A percentile compares a stretch with the other conserved stretches of the same genome.
phyloP scores from a whole-genome alignment of 371 early-diverging fungal genomes.

The Entomophthora muscae region DNA sequence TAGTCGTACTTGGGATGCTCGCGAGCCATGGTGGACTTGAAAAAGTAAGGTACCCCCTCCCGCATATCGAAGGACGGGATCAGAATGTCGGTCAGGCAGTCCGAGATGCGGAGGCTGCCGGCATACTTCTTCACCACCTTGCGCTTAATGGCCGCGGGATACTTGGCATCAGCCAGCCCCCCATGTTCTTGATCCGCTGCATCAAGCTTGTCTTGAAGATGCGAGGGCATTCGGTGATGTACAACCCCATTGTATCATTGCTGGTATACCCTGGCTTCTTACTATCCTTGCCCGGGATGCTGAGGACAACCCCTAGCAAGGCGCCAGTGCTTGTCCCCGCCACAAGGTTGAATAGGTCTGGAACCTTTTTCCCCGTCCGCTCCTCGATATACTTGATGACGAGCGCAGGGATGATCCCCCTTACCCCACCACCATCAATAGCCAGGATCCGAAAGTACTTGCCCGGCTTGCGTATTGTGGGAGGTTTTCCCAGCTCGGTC shows the following conservation, averaged over 20 bases:
- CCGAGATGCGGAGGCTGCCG: not conserved
- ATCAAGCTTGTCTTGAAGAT: not conserved
- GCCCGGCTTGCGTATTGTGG: too few relatives aligned
- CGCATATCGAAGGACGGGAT: slow-evolving; percentile 1
- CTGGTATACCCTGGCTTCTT: not conserved
- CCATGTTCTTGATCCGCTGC: not conserved
- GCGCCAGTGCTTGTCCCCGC: slow-evolving; percentile 11
- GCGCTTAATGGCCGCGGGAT: not conserved
- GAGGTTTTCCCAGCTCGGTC: too few relatives aligned
- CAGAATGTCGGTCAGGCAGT: not conserved
- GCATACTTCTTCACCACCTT: not conserved
- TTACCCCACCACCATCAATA: slow-evolving; percentile 11
- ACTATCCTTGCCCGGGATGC: not conserved
- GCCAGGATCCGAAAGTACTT: slow-evolving; percentile 4
- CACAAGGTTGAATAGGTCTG: slow-evolving; percentile 6
- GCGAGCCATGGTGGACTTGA: not conserved
- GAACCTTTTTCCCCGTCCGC: not conserved
- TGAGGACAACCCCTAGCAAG: slow-evolving; percentile 1
- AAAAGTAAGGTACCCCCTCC: slow-evolving; percentile 4
- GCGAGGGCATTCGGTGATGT: not conserved
- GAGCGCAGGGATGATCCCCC: slow-evolving; percentile 9
- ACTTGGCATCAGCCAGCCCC: not conserved
- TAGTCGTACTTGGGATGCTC: not conserved
- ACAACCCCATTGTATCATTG: not conserved
- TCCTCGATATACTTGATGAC: slow-evolving; percentile 8